Evolutionary conservation across 202 grass and related monocot genomes (phyloP), one percentile per base, ranked within the genome.

Genomic region (Musa balbisiana): DNA sequence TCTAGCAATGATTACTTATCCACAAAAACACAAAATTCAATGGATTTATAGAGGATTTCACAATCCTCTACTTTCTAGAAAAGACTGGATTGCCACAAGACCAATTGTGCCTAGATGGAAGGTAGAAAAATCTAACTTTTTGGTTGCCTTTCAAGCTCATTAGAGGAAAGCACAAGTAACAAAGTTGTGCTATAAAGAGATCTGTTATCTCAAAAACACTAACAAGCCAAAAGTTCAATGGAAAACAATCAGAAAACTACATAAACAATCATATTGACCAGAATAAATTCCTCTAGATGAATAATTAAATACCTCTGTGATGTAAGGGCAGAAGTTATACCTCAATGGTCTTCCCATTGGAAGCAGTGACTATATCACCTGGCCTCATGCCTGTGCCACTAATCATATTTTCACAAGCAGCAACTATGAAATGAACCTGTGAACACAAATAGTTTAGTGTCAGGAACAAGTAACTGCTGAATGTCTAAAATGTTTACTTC

Each of bases 331-430:
- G 8, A 29, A n/a, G 20, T 2, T 51, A 79, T 87, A 87, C 95
- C 91, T 99, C 95, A 71, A 99, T 99, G 9, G 91, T 99, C 82
- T 94, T 99, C 64, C 95, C 91, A 6, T 99, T 99, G 67, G 95
- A 94, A 80, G 95, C 91, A 74, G 95, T 99, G 56, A 99, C 33
- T 70, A 99, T 99, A 80, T 99, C 95, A 80, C 95, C 95, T 75
- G 95, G 95, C 70, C 95, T 92, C 95, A 99, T 99, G 77, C 91
- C 95, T 54, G 95, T 94, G 79, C 95, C 95, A 80, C 95, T 98
- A 79, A 98, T 98, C 95, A 98, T 94, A 87, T 98, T 98, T 89
- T 98, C 95, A 90, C 91, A 98, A 53, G 95, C 95, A 51, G 95
- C 95, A 19, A 88, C 95, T 72, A 99, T 99, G 81, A 99, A 99